Percentiles rank a stretch among this genome's conserved stretches.
Conservation (phyloP, 208 protist genomes). For the Trypanosoma caninum region DNA sequence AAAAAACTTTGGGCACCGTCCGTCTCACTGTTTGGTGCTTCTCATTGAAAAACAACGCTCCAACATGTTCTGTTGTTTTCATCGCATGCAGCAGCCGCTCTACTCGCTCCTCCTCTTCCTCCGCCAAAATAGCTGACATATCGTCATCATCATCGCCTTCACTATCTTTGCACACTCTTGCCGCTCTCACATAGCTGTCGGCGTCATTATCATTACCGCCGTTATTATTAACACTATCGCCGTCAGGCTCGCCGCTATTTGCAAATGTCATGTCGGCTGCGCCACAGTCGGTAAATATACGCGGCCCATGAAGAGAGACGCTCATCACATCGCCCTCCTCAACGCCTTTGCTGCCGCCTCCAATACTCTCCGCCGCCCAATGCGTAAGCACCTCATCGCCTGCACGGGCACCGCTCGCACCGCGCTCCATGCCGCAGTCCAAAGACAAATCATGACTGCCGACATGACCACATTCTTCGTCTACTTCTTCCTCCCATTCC, state of each 20-base stretch:
- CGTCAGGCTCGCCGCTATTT: background rate
- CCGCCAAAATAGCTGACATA: background rate
- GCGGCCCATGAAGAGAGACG: conserved; percentile 8
- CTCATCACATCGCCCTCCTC: conserved; percentile 8
- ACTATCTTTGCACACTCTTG: background rate
- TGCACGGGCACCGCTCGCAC: too few species aligned
- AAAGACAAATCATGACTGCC: too few species aligned
- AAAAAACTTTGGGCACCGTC: background rate
- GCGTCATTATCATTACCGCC: background rate
- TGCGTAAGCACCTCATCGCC: too few species aligned
- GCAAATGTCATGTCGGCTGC: background rate
- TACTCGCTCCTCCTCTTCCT: conserved; percentile 16
- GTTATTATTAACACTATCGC: background rate
- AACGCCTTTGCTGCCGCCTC: background rate
- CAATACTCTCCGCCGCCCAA: background rate
- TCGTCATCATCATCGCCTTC: conserved; percentile 26
- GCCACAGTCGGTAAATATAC: background rate
- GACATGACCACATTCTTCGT: too few species aligned
- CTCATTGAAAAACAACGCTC: conserved; percentile 22
- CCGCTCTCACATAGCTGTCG: background rate
- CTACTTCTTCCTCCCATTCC: background rate
- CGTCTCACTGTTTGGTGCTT: background rate
- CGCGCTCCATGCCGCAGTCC: too few species aligned
- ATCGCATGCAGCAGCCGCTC: conserved; percentile 7
- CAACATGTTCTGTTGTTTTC: background rate